These are phyloP conservation scores for Camellia japonica DNA, from an alignment of 148 eudicot species.

Conservation along the genomic window DNA sequence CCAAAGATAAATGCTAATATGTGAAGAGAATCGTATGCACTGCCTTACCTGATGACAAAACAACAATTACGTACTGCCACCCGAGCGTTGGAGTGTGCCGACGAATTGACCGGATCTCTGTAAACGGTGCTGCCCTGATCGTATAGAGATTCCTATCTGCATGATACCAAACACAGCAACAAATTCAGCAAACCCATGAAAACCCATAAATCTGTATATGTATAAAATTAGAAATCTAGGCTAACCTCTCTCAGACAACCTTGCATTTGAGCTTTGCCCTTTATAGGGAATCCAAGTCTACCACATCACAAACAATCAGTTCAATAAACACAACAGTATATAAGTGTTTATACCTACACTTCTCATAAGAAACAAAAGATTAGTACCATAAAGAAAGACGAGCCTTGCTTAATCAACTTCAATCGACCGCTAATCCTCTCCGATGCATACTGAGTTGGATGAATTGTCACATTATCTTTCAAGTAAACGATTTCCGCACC, in stretches of 20 bases:
- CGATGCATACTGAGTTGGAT: constrained; percentile 83
- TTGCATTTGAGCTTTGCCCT: constrained; percentile 74
- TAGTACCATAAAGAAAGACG: constrained; percentile 63
- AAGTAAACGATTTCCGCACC: constrained; percentile 59
- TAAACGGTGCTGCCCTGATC: constrained; percentile 72
- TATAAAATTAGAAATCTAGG: neutral
- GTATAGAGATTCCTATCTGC: constrained; percentile 91
- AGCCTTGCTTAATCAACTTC: constrained; percentile 72
- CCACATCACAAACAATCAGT: constrained; percentile 15
- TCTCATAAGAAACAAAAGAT: neutral
- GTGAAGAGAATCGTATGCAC: neutral
- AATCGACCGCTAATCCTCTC: constrained; percentile 92
- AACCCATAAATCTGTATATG: neutral
- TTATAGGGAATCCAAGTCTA: constrained; percentile 94
- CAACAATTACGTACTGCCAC: constrained; percentile 88
- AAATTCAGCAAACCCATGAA: neutral
- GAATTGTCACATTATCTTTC: constrained; percentile 92
- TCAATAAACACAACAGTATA: neutral
- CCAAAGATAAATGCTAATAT: neutral
- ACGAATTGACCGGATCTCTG: constrained; percentile 80
- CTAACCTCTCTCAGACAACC: constrained; percentile 86
- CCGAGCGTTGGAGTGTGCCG: constrained; percentile 91
- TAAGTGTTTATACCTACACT: neutral
- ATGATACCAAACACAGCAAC: constrained; percentile 7
- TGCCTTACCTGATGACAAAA: constrained; percentile 66